Evolutionary conservation across 2,329 filamentous ascomycete species (phyloP).

Genomic region (Biscogniauxia mediterranea): DNA sequence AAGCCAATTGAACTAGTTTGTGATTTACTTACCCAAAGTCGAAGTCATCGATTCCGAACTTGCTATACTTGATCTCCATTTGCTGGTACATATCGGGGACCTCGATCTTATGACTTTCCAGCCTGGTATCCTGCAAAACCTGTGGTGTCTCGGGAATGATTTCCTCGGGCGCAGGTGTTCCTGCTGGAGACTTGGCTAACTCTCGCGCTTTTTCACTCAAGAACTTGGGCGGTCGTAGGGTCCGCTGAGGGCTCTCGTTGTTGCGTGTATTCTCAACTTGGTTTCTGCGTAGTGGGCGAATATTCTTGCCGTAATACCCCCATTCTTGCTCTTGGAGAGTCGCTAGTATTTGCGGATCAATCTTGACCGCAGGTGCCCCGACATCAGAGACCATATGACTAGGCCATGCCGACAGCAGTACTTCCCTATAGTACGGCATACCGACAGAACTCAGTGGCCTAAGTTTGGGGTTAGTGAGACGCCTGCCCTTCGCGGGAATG

Average conservation of each 20-base stretch:
- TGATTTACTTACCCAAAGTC: slow-evolving; percentile 73
- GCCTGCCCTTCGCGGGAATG: slow-evolving; percentile 1
- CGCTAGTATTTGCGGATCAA: slow-evolving; percentile 69
- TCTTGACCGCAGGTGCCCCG: slow-evolving; percentile 74
- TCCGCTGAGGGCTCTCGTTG: slow-evolving; percentile 56
- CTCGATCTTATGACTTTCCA: slow-evolving; percentile 75
- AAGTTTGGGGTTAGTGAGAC: slow-evolving; percentile 8
- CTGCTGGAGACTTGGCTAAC: slow-evolving; percentile 46
- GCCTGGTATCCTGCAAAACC: slow-evolving; percentile 63
- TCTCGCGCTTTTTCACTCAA: slow-evolving; percentile 89
- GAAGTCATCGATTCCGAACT: slow-evolving; percentile 98
- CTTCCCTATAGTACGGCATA: slow-evolving; percentile 90
- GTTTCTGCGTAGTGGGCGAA: slow-evolving; percentile 71
- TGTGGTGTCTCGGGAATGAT: slow-evolving; percentile 58
- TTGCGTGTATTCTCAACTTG: slow-evolving; percentile 77
- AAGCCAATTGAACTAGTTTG: background rate
- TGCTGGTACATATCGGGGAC: slow-evolving; percentile 87
- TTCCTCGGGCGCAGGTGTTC: slow-evolving; percentile 42
- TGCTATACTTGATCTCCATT: slow-evolving; percentile 98
- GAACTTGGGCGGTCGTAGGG: slow-evolving; percentile 81
- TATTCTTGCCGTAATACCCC: slow-evolving; percentile 76
- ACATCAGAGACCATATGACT: slow-evolving; percentile 80
- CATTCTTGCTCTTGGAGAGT: slow-evolving; percentile 71
- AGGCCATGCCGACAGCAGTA: slow-evolving; percentile 86
- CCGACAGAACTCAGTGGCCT: slow-evolving; percentile 82